Evolutionary conservation across 2,329 filamentous ascomycete species (phyloP), one percentile per base, ranked within the genome.

Genomic region (Ophiostoma sp.): DNA sequence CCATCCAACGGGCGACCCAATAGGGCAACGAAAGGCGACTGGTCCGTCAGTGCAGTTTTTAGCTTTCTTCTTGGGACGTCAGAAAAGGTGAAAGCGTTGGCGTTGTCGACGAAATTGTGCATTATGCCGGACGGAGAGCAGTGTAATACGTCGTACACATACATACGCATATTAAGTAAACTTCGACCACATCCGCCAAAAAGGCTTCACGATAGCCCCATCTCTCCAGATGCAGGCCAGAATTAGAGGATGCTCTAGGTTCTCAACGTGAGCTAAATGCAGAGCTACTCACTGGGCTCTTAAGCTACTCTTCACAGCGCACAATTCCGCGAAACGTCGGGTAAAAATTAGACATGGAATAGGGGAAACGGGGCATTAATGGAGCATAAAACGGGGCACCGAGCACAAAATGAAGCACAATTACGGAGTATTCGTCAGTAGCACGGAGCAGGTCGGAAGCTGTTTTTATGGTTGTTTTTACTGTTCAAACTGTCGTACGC

Each of bases 41-140:
- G 28, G 25, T 19, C 55, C 28, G 55, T 59, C 55, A 59, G 22
- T 12, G 50, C 25, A 25, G 8, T 25, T 28, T 25, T 55, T 12
- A 42, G 39, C 39, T 42, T 42, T 6, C 39, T 42, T 42, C 36
- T 48, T 6, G 15, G 45, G 19, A 48, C 3, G n/a, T 5, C 17
- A n/a, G 25, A 59, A 59, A 59, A 59, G 55, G 55, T 59, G 55
- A 59, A 59, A 59, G 55, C 55, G 55, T 59, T 59, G 55, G 55
- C 15, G 55, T 59, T 19, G 55, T 19, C n/a, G 7, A 17, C 2
- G 28, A 59, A n/a, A 59, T 59, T 59, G 55, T 59, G 28, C 8
- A 55, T 17, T 33, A 19, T 33, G 55, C 28, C 55, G 25, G 15
- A 19, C 55, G 28, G 28, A 33, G 55, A 59, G 28, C 28, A 19